Base-by-base conservation (phyloP, 331 rosid species). In the Erythrophleum ivorense region DNA sequence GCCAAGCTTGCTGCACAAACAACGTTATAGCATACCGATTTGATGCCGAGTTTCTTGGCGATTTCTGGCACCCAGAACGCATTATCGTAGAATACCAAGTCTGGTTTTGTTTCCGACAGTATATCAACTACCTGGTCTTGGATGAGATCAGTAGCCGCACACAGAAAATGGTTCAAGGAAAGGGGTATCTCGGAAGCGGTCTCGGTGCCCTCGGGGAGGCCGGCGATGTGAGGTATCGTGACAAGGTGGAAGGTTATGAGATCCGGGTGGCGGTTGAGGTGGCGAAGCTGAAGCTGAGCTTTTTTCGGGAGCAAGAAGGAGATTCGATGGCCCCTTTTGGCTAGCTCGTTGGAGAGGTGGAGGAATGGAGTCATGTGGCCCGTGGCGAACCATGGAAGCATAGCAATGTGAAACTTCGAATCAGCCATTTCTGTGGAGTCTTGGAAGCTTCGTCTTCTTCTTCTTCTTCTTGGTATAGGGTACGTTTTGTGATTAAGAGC, bases 301-400 rank as follows among this genome's bases (percentile, higher is more conserved):
- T 88, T 92, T 0, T 29, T 59, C 33, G 97, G 97, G 0, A 86
- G 12, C 7, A 92, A 43, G 66, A 80, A 59, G 1, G 92, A 65
- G 80, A 84, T 46, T 46, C 6, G 58, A 41, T 89, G 91, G 68
- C 89, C 90, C 60, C 84, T 81, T 15, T 84, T 59, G 19, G 91
- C 92, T 1, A 91, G 78, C 73, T 88, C 85, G 79, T 89, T 91
- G 12, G 91, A 18, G 11, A 91, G 83, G 41, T 91, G 88, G 33
- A 89, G 79, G 33, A 52, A 86, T 2, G 95, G 88, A 5, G 89
- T 91, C 79, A 91, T 86, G 60, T 91, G 92, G 6, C 92, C 91
- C 0, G 66, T 67, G 24, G 92, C 92, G 10, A 89, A 70, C 91
- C 92, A 91, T 69, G 92, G 91, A 50, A 86, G 66, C 90, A 91